phyloP scores from a whole-genome alignment of 345 rosid genomes.

The Eucalyptus tenuipes region DNA sequence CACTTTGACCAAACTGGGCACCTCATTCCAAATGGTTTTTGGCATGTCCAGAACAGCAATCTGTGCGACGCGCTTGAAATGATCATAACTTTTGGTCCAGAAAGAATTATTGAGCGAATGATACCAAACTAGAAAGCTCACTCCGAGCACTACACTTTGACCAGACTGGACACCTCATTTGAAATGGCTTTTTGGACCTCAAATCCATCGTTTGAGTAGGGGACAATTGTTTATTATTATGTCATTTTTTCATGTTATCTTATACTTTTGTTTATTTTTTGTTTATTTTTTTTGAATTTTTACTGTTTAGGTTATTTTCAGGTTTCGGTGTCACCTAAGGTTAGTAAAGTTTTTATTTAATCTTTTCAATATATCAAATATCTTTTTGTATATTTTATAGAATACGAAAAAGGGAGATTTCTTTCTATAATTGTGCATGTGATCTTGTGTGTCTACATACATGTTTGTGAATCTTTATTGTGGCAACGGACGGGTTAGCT shows the following conservation, averaged over 20 bases:
- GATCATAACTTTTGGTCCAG: neutral
- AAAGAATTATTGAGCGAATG: neutral
- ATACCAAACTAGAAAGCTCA: neutral
- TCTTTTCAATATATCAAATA: neutral
- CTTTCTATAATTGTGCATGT: neutral
- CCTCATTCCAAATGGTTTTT: neutral
- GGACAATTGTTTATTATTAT: neutral
- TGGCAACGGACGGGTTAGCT: neutral
- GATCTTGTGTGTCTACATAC: neutral
- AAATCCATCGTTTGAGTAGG: neutral
- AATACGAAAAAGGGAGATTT: neutral
- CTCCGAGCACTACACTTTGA: neutral
- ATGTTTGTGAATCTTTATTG: neutral
- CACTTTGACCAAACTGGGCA: neutral
- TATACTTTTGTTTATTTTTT: neutral
- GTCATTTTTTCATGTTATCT: neutral
- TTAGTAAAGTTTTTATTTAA: neutral
- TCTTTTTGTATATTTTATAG: neutral
- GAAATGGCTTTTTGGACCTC: neutral
- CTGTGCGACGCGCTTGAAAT: neutral
- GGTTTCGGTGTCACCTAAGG: neutral
- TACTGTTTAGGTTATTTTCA: neutral
- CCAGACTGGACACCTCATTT: neutral
- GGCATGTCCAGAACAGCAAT: neutral
- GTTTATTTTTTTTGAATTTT: too few relatives aligned